phyloP scores from a whole-genome alignment of 805 yeast genomes.

The Ogataea glucozyma region DNA sequence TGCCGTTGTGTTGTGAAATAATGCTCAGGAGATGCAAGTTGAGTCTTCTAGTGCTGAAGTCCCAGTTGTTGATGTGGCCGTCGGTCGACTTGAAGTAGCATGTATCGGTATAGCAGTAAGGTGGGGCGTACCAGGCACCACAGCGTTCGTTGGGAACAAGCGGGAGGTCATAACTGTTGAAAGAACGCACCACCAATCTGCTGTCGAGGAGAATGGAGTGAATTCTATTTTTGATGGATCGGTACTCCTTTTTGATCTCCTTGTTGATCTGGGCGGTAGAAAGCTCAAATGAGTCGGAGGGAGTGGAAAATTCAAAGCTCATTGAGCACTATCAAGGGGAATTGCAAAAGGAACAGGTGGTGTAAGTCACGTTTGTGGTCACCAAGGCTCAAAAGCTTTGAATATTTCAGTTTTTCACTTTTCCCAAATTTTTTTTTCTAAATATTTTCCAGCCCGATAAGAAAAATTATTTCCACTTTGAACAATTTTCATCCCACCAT shows the following conservation, averaged over 20 bases:
- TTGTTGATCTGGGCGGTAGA: constrained; percentile 34
- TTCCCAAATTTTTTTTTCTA: not conserved
- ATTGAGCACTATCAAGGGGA: too few relatives aligned
- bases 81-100: constrained; percentile 89
- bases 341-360: too few relatives aligned
- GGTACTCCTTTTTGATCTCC: constrained; percentile 49
- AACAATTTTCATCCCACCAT: constrained; percentile 5
- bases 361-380: too few relatives aligned
- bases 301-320: constrained; percentile 21
- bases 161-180: constrained; percentile 40
- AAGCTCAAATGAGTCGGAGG: too few relatives aligned
- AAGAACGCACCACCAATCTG: constrained; percentile 46
- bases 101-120: constrained; percentile 41
- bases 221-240: constrained; percentile 58
- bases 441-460: not conserved
- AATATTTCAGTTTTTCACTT: too few relatives aligned
- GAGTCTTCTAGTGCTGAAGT: constrained; percentile 68
- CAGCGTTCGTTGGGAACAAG: constrained; percentile 78
- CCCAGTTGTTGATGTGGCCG: constrained; percentile 85
- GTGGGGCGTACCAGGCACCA: constrained; percentile 80
- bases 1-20: constrained; percentile 44
- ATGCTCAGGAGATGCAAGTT: constrained; percentile 68
- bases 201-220: constrained; percentile 72
- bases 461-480: too few relatives aligned
- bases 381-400: too few relatives aligned